phyloP scores from a whole-genome alignment of 208 protist species.

The Strigomonas galati region DNA sequence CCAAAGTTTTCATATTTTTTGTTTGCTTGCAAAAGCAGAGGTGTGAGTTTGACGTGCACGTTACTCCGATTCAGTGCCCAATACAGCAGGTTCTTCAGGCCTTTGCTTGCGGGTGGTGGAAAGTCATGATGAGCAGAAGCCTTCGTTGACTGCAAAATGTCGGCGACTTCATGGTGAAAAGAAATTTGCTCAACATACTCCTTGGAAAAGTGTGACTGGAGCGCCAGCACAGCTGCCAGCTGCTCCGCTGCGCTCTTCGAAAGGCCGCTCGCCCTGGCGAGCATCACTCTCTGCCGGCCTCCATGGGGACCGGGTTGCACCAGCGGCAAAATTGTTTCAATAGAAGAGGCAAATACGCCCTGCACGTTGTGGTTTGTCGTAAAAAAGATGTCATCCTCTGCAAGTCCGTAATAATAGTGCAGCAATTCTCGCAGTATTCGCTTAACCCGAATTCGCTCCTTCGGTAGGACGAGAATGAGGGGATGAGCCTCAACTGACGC shows the following conservation, averaged over 20 bases:
- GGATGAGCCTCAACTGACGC: slow-evolving; percentile 21
- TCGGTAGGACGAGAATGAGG: slow-evolving; percentile 51
- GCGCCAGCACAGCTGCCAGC: slow-evolving; percentile 34
- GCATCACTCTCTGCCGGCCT: slow-evolving; percentile 8
- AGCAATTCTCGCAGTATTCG: slow-evolving; percentile 47
- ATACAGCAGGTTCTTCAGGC: slow-evolving; percentile 34
- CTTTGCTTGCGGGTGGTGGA: slow-evolving; percentile 35
- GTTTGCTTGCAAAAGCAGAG: slow-evolving; percentile 23
- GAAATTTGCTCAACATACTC: slow-evolving; percentile 62
- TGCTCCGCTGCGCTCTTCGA: slow-evolving; percentile 32
- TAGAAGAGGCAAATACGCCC: slow-evolving; percentile 13
- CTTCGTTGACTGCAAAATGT: slow-evolving; percentile 32
- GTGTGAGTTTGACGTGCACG: slow-evolving; percentile 30
- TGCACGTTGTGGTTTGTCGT: not conserved
- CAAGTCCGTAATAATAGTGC: slow-evolving; percentile 53
- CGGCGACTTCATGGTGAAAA: slow-evolving; percentile 47
- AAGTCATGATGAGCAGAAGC: slow-evolving; percentile 23
- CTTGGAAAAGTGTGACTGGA: slow-evolving; percentile 54
- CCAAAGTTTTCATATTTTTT: slow-evolving; percentile 36
- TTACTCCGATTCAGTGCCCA: slow-evolving; percentile 41
- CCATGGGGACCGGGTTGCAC: not conserved
- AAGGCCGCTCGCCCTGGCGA: slow-evolving; percentile 28
- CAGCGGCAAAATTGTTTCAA: slow-evolving; percentile 15
- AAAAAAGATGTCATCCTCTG: slow-evolving; percentile 32
- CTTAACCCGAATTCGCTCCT: slow-evolving; percentile 37